These are phyloP conservation scores for Sechiopsis laciniata DNA, from an alignment of 306 rosid genomes.

Conservation along the genomic window DNA sequence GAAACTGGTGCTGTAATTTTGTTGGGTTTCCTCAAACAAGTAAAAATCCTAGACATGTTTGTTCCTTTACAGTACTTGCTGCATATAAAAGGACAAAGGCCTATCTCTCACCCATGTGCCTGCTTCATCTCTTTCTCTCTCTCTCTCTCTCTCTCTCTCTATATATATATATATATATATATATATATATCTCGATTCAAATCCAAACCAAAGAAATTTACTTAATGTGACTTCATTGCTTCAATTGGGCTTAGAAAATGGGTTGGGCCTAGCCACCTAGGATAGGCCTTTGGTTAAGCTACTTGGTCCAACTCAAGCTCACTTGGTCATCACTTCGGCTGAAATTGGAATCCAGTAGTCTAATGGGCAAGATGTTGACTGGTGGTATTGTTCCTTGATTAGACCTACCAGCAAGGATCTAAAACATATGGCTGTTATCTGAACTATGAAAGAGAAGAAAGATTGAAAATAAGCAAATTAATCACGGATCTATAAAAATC, in stretches of 20 bases:
- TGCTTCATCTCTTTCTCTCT: background rate
- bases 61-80: background rate
- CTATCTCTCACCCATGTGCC: constrained; percentile 23
- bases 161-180: too few relatives aligned
- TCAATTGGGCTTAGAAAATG: background rate
- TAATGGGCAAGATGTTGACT: background rate
- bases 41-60: constrained; percentile 13
- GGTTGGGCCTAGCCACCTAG: constrained; percentile 2
- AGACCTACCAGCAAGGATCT: constrained; percentile 3
- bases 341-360: constrained; percentile 5
- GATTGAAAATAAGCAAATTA: background rate
- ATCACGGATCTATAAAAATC: constrained; percentile 15
- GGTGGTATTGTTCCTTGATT: background rate
- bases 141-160: background rate
- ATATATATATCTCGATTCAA: background rate
- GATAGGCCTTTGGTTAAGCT: background rate
- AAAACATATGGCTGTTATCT: background rate
- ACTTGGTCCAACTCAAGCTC: constrained; percentile 9
- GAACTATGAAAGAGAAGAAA: background rate
- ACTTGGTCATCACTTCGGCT: background rate
- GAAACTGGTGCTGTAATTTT: background rate
- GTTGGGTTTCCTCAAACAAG: constrained; percentile 20
- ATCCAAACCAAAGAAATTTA: background rate
- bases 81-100: constrained; percentile 12
- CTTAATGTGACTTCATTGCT: background rate